Conservation (phyloP, 805 yeast species). For the Ogataea parapolymorpha region DNA sequence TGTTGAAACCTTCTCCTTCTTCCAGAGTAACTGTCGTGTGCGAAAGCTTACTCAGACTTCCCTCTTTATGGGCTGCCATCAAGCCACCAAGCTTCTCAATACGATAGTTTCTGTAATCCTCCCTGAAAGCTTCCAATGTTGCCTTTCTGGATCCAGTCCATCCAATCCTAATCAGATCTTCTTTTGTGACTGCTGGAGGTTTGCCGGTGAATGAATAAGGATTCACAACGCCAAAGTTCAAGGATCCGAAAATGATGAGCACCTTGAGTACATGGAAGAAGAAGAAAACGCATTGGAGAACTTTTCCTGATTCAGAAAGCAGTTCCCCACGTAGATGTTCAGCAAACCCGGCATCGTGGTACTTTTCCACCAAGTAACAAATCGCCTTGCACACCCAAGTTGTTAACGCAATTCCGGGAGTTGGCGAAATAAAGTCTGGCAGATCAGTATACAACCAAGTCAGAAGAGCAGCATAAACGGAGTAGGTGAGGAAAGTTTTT, state of each 20-base stretch:
- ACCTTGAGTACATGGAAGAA: conserved; percentile 66
- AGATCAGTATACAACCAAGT: conserved; percentile 90
- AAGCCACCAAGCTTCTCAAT: conserved; percentile 71
- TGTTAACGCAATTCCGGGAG: conserved; percentile 85
- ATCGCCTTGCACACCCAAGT: conserved; percentile 44
- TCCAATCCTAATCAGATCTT: conserved; percentile 63
- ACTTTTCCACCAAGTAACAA: conserved; percentile 26
- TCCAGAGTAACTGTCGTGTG: conserved; percentile 62
- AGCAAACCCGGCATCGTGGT: conserved; percentile 44
- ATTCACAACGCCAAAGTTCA: conserved; percentile 73
- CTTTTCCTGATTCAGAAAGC: conserved; percentile 35
- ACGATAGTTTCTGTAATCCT: conserved; percentile 59
- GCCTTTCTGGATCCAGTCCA: conserved; percentile 94
- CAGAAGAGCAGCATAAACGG: conserved; percentile 40
- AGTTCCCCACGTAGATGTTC: conserved; percentile 48
- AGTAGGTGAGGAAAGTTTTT: conserved; percentile 39
- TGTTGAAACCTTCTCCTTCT: conserved; percentile 82
- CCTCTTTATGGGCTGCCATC: conserved; percentile 64
- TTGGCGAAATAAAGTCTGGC: conserved; percentile 85
- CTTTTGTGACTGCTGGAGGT: conserved; percentile 40
- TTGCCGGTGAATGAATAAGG: conserved; percentile 55
- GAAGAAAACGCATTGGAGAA: conserved; percentile 68
- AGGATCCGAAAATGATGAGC: conserved; percentile 48
- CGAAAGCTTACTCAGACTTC: conserved; percentile 49
- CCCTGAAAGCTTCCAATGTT: conserved; percentile 65